Evolutionary conservation across 2,329 filamentous ascomycete genomes (phyloP).

Genomic region (Clonostachys rosea): DNA sequence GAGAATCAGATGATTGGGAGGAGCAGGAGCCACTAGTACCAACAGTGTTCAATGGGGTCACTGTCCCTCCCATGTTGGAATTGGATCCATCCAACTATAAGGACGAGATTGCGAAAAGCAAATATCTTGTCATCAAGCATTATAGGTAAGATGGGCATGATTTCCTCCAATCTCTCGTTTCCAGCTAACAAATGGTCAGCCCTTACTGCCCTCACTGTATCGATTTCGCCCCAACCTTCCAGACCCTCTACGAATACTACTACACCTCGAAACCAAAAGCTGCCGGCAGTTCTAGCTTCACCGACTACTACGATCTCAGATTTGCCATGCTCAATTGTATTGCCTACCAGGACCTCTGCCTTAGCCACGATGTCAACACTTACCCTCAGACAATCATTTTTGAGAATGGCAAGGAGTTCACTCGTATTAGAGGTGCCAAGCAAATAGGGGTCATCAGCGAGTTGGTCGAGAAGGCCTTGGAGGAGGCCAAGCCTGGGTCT

Average conservation of each 20-base stretch:
- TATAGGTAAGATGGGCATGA: conserved; percentile 50
- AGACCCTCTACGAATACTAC: conserved; percentile 95
- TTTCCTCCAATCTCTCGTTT: background rate
- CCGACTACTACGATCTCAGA: conserved; percentile 80
- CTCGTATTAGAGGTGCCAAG: conserved; percentile 62
- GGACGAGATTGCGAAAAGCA: conserved; percentile 45
- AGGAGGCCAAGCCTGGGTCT: conserved; percentile 75
- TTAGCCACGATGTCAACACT: conserved; percentile 57
- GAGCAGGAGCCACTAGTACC: conserved; percentile 5
- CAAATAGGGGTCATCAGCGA: conserved; percentile 61
- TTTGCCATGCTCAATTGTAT: conserved; percentile 86
- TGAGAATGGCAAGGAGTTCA: conserved; percentile 68
- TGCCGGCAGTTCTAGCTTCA: conserved; percentile 58
- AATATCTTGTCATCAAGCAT: conserved; percentile 56
- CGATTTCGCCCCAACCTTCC: conserved; percentile 76
- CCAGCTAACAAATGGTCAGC: conserved; percentile 28
- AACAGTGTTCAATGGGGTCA: conserved; percentile 62
- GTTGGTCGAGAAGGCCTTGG: conserved; percentile 72
- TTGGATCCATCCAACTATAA: conserved; percentile 54
- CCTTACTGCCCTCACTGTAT: conserved; percentile 69
- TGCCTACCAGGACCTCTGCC: conserved; percentile 75
- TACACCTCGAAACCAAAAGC: conserved; percentile 71
- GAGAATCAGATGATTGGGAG: too few relatives aligned
- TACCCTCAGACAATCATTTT: conserved; percentile 79
- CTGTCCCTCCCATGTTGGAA: conserved; percentile 61